phyloP scores from a whole-genome alignment of 768 basidiomycete species.

The Infundibulicybe gibba region DNA sequence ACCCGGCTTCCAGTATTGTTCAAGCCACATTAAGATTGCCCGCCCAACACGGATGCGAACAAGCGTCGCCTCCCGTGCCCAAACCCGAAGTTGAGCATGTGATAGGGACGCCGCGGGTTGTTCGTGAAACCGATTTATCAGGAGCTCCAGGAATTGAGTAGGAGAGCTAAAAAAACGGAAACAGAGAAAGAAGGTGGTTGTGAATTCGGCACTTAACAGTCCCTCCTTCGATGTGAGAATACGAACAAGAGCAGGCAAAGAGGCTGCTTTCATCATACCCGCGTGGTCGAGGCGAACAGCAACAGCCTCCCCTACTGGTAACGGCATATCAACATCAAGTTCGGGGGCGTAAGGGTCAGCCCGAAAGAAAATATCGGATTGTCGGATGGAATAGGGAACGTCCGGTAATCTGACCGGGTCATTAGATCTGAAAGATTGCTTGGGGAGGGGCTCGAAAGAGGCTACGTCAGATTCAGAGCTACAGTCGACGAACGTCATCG shows the following conservation, averaged over 20 bases:
- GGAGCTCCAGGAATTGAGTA: slow-evolving; percentile 31
- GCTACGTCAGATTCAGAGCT: not conserved
- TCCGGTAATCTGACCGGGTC: slow-evolving; percentile 5
- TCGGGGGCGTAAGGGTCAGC: slow-evolving; percentile 20
- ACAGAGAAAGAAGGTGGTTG: slow-evolving; percentile 59
- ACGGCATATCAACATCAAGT: slow-evolving; percentile 20
- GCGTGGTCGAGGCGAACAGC: slow-evolving; percentile 18
- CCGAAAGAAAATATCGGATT: slow-evolving; percentile 21
- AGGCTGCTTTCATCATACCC: slow-evolving; percentile 25
- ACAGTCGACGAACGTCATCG: slow-evolving; percentile 3
- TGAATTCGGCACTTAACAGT: slow-evolving; percentile 37
- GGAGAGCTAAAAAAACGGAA: slow-evolving; percentile 69
- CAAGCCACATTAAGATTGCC: slow-evolving; percentile 67
- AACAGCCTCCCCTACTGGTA: slow-evolving; percentile 15
- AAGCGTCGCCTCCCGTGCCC: slow-evolving; percentile 38
- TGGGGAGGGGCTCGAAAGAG: not conserved
- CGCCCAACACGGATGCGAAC: slow-evolving; percentile 59
- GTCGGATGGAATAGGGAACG: slow-evolving; percentile 6
- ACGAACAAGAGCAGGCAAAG: slow-evolving; percentile 38
- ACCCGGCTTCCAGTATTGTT: slow-evolving; percentile 59
- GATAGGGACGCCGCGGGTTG: slow-evolving; percentile 18
- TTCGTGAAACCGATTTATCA: slow-evolving; percentile 48
- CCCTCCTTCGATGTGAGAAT: slow-evolving; percentile 41
- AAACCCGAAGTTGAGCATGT: slow-evolving; percentile 28
- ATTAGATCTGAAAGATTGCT: slow-evolving; percentile 4